These are phyloP conservation scores for Cicer judaicum DNA, from an alignment of 306 rosid genomes.

Conservation along the genomic window DNA sequence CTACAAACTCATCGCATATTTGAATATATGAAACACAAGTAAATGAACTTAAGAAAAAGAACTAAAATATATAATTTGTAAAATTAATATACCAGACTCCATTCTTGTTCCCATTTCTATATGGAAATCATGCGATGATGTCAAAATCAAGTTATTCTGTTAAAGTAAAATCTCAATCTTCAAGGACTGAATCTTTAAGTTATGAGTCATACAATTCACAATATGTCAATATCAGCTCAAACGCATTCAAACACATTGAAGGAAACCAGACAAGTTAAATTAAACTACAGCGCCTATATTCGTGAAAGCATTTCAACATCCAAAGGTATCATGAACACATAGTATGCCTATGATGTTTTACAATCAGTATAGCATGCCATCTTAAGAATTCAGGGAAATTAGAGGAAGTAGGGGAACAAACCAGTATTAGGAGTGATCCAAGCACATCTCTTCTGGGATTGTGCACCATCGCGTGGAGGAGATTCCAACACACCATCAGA, in stretches of 20 bases:
- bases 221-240: constrained; percentile 29
- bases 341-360: not conserved
- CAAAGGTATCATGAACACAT: constrained; percentile 27
- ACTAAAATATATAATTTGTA: constrained; percentile 8
- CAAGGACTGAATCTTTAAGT: constrained; percentile 27
- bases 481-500: constrained; percentile 73
- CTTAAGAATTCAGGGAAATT: constrained; percentile 3
- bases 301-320: constrained; percentile 18
- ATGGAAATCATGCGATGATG: not conserved
- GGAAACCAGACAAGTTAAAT: constrained; percentile 21
- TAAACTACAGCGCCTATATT: constrained; percentile 21
- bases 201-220: not conserved
- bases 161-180: constrained; percentile 22
- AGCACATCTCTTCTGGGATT: constrained; percentile 71
- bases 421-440: constrained; percentile 92
- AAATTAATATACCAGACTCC: constrained; percentile 14
- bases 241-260: not conserved
- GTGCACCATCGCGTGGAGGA: constrained; percentile 57
- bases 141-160: constrained; percentile 19
- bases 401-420: constrained; percentile 49
- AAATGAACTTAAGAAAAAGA: not conserved
- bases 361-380: constrained; percentile 15
- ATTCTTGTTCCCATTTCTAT: constrained; percentile 10
- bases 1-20: constrained; percentile 6
- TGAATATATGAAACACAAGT: constrained; percentile 9